phyloP scores from a whole-genome alignment of 805 yeast genomes.

The Ogataea corticis region DNA sequence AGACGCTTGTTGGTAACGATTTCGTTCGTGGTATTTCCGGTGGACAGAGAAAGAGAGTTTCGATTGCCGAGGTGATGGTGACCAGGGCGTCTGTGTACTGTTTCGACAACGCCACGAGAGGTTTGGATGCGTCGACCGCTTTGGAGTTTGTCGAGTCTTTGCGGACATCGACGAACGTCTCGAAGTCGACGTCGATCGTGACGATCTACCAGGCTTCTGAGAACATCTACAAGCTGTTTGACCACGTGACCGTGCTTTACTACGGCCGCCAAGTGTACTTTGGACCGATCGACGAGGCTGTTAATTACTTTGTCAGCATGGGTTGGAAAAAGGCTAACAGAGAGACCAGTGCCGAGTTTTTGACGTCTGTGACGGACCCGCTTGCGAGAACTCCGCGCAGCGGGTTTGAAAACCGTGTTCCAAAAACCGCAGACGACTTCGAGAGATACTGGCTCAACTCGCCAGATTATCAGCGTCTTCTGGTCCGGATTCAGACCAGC shows the following conservation, averaged over 20 bases:
- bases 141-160: slow-evolving; percentile 62
- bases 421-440: slow-evolving; percentile 57
- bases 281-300: slow-evolving; percentile 56
- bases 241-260: slow-evolving; percentile 59
- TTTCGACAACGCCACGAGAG: slow-evolving; percentile 73
- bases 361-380: slow-evolving; percentile 68
- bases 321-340: slow-evolving; percentile 63
- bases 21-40: slow-evolving; percentile 71
- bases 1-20: slow-evolving; percentile 68
- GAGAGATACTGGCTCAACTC: slow-evolving; percentile 61
- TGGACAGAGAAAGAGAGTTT: slow-evolving; percentile 72
- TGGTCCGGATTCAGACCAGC: slow-evolving; percentile 37
- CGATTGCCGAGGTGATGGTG: slow-evolving; percentile 63
- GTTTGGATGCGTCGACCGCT: slow-evolving; percentile 71
- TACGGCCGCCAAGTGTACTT: slow-evolving; percentile 62
- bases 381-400: slow-evolving; percentile 50
- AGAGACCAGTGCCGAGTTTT: slow-evolving; percentile 68
- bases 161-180: slow-evolving; percentile 57
- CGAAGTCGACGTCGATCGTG: slow-evolving; percentile 58
- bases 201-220: slow-evolving; percentile 72
- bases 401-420: slow-evolving; percentile 54
- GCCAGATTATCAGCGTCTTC: slow-evolving; percentile 45
- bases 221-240: slow-evolving; percentile 60
- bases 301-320: slow-evolving; percentile 55
- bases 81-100: slow-evolving; percentile 55